phyloP scores from a whole-genome alignment of 1,284 basidiomycete genomes.

The Sphaerobolus stellatus region DNA sequence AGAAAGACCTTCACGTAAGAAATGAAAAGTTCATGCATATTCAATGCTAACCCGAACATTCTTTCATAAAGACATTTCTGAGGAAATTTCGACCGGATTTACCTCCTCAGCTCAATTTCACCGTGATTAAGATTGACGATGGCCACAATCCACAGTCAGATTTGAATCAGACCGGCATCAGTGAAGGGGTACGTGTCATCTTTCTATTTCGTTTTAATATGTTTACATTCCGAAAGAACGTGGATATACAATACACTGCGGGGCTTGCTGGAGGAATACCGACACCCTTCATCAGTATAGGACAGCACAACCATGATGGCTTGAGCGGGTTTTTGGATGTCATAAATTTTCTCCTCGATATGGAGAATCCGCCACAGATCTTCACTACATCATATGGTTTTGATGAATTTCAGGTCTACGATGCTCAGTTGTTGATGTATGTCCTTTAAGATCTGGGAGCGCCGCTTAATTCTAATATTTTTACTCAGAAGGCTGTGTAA shows the following conservation, averaged over 20 bases:
- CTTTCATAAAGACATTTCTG: constrained; percentile 28
- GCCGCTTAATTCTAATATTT: background rate
- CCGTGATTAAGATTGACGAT: constrained; percentile 27
- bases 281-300: constrained; percentile 18
- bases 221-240: constrained; percentile 9
- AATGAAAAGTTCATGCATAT: no score
- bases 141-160: constrained; percentile 33
- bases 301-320: constrained; percentile 25
- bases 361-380: constrained; percentile 32
- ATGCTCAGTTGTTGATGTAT: constrained; percentile 26
- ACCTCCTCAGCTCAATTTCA: constrained; percentile 31
- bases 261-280: constrained; percentile 22
- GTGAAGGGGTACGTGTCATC: constrained; percentile 21
- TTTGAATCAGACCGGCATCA: constrained; percentile 32
- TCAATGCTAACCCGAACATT: no score
- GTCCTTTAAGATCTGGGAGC: constrained; percentile 6
- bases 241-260: constrained; percentile 19
- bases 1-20: no score
- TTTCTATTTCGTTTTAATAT: background rate
- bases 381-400: constrained; percentile 26
- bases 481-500: constrained; percentile 35
- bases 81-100: constrained; percentile 33
- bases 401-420: constrained; percentile 26
- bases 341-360: constrained; percentile 29
- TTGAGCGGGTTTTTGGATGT: constrained; percentile 30